Evolutionary conservation across 192 early-diverging fungal genomes (phyloP).

Genomic region (Dissophora globulifera): DNA sequence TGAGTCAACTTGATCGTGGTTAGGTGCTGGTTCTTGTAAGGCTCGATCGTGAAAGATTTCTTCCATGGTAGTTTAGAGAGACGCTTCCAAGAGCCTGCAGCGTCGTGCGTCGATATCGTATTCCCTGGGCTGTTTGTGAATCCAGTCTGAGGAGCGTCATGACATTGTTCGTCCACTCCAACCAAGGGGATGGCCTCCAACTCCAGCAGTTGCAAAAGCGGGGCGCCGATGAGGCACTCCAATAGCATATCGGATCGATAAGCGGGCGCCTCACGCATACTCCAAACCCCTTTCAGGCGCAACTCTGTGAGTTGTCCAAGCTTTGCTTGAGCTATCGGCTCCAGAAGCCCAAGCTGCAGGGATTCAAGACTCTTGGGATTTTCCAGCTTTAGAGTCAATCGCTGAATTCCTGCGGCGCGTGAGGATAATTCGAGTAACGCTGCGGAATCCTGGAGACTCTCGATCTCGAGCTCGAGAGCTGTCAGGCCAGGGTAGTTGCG

Average conservation of each 20-base stretch:
- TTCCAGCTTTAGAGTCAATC: neutral
- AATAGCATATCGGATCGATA: slow-evolving; percentile 23
- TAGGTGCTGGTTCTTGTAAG: slow-evolving; percentile 1
- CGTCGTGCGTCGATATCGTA: neutral
- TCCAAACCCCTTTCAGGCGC: neutral
- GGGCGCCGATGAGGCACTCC: slow-evolving; percentile 7
- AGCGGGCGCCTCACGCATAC: neutral
- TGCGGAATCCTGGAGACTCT: too few species aligned
- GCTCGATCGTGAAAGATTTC: too few species aligned
- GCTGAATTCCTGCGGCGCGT: neutral
- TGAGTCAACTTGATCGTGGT: neutral
- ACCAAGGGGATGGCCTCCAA: slow-evolving; percentile 7
- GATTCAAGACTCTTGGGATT: neutral
- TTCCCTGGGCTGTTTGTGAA: neutral
- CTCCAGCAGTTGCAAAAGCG: slow-evolving; percentile 12
- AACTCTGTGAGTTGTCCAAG: slow-evolving; percentile 16
- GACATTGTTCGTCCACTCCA: slow-evolving; percentile 4
- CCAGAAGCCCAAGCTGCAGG: neutral
- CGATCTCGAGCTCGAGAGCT: too few species aligned
- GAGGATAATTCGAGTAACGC: too few species aligned
- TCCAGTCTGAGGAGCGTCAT: neutral
- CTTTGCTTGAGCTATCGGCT: slow-evolving; percentile 4
- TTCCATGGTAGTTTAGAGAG: too few species aligned
- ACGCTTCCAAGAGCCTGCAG: too few species aligned
- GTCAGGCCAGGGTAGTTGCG: too few species aligned